Percentiles rank a stretch among this genome's conserved stretches.
Conservation (phyloP, 225 moss, liverwort and hornwort genomes). For the Antitrichia curtipendula region DNA sequence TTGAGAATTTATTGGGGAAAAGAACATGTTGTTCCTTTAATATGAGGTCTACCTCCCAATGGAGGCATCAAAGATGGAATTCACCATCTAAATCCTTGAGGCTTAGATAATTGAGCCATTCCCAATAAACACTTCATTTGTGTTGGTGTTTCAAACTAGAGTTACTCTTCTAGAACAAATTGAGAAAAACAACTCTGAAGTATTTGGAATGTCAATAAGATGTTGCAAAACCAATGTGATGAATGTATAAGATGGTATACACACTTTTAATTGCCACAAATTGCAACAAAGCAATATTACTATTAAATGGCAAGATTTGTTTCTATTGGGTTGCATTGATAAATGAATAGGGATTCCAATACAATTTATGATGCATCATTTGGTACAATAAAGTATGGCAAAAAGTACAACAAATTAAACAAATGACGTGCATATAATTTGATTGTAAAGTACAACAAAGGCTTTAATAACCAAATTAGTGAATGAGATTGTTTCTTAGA, state of each 20-base stretch:
- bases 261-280: background rate
- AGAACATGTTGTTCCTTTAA: background rate
- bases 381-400: background rate
- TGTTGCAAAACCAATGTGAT: background rate
- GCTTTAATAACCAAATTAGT: too few species aligned
- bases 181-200: background rate
- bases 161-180: too few species aligned
- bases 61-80: too few species aligned
- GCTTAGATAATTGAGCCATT: too few species aligned
- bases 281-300: background rate
- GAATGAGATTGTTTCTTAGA: too few species aligned
- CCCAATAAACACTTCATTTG: too few species aligned
- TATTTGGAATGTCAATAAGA: background rate
- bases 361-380: background rate
- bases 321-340: background rate
- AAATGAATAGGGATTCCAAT: background rate
- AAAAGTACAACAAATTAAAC: too few species aligned
- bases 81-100: too few species aligned
- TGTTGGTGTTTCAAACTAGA: rapidly evolving
- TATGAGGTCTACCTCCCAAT: too few species aligned
- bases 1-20: rapidly evolving
- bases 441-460: too few species aligned
- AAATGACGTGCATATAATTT: too few species aligned
- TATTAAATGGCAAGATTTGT: background rate
- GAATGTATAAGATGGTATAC: background rate